Evolutionary conservation across 1,284 basidiomycete species (phyloP).

Genomic region (Pterulicium gracile): DNA sequence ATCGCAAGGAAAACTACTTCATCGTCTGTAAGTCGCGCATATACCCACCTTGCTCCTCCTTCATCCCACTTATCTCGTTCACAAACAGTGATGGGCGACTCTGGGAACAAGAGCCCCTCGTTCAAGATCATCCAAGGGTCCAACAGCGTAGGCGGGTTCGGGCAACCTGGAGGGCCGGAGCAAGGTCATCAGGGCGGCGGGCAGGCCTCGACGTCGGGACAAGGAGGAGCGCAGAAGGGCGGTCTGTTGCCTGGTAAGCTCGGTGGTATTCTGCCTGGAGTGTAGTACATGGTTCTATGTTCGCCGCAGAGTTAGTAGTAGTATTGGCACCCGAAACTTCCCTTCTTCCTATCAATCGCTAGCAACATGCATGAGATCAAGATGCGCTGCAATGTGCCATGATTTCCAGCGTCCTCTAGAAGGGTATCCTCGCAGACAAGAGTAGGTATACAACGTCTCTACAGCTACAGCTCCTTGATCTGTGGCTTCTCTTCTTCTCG

Average conservation of each 20-base stretch:
- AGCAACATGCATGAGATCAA: too few relatives aligned
- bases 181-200: conserved; percentile 22
- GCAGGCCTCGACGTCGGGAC: conserved; percentile 14
- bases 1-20: conserved; percentile 17
- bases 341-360: too few relatives aligned
- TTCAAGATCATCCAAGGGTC: conserved; percentile 14
- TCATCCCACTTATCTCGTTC: conserved; percentile 3
- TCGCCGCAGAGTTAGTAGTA: too few relatives aligned
- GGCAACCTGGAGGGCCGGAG: conserved; percentile 1
- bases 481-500: conserved; percentile 75
- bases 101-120: conserved; percentile 28
- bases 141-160: neutral
- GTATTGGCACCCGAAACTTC: too few relatives aligned
- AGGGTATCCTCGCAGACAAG: too few relatives aligned
- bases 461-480: conserved; percentile 62
- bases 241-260: too few relatives aligned
- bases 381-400: too few relatives aligned
- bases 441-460: too few relatives aligned
- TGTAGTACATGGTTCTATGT: too few relatives aligned
- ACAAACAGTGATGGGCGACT: conserved; percentile 28
- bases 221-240: too few relatives aligned
- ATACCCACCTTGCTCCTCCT: neutral
- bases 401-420: too few relatives aligned
- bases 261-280: too few relatives aligned
- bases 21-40: conserved; percentile 21